Base-by-base conservation (phyloP, 495 filamentous ascomycete genomes). In the Hyphodiscus hymeniophilus region DNA sequence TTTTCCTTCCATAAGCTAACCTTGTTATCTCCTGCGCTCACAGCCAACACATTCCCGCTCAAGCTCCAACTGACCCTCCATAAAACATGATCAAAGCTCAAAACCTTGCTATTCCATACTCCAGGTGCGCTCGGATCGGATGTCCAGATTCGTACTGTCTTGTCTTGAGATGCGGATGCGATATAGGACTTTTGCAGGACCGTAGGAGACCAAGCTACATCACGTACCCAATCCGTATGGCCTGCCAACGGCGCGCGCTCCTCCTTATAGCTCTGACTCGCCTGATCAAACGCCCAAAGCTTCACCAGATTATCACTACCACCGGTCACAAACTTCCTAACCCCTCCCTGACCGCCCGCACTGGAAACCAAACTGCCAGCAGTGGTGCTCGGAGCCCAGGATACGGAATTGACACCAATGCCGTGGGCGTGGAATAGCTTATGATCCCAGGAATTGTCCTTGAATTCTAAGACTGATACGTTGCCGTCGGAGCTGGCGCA, bases 51-150 rank as follows among this genome's bases (percentile, higher is more conserved):
- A 68, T 99, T 99, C 17, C 94, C 94, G 67, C 88, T 95, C 55
- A 96, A 74, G 58, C 87, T 94, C 94, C 94, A 99, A 72, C 88
- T 95, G 12, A 95, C 92, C 31, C 91, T 79, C 94, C 94, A 99
- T 52, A 95, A 71, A 41, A 89, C 87, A 10, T 80, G 79, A 8
- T 95, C 91, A 52, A 99, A 94, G 49, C 81, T 76, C 50, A 97
- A 73, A 20, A 81, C 76, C 64, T 90, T 90, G 67, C 77, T 81
- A 34, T 77, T 72, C 94, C 94, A 99, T 58, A 87, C 74, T 10
- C 66, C 64, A 43, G 68, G 66, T 62, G 62, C 65, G 46, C 76
- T 74, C 11, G 76, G 72, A 54, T 84, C 80, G 31, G 73, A 80
- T 15, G 90, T 97, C 94, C 94, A 99, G 66, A 99, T 95, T 44